Conservation (phyloP, 345 rosid species). For the Gossypium bickii region DNA sequence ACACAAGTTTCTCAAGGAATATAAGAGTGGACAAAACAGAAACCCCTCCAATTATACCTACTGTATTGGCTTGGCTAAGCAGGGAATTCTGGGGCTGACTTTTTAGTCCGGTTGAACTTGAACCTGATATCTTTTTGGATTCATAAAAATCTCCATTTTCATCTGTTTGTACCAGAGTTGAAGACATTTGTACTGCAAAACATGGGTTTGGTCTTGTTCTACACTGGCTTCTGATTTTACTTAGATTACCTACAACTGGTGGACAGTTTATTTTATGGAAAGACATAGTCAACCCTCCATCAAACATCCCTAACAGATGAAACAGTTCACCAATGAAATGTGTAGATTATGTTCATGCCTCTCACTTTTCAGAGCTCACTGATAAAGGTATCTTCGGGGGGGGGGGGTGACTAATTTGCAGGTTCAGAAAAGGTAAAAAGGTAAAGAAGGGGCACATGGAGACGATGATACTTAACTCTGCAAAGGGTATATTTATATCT, state of each 20-base stretch:
- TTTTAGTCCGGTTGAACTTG: neutral
- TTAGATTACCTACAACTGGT: conserved; percentile 15
- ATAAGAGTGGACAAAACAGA: conserved; percentile 43
- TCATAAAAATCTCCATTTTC: conserved; percentile 20
- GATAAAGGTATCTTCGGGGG: too few relatives aligned
- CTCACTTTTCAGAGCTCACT: neutral
- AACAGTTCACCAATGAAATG: neutral
- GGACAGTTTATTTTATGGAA: conserved; percentile 15
- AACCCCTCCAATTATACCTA: conserved; percentile 50
- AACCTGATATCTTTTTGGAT: conserved; percentile 23
- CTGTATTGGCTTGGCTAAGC: conserved; percentile 28
- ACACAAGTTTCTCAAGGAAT: conserved; percentile 45
- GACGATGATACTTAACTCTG: neutral
- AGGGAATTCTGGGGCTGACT: conserved; percentile 13
- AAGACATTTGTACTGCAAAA: conserved; percentile 17
- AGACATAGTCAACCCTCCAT: conserved; percentile 24
- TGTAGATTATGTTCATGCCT: neutral
- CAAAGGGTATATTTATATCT: neutral
- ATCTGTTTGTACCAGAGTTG: conserved; percentile 19
- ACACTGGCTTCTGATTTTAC: conserved; percentile 17
- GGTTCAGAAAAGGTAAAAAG: neutral
- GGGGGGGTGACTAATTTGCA: too few relatives aligned
- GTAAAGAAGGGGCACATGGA: neutral
- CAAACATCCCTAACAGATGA: conserved; percentile 19
- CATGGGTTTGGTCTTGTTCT: conserved; percentile 22